Evolutionary conservation across 2,329 filamentous ascomycete species (phyloP), one percentile per base, ranked within the genome.

Genomic region (Blastomyces gilchristii): DNA sequence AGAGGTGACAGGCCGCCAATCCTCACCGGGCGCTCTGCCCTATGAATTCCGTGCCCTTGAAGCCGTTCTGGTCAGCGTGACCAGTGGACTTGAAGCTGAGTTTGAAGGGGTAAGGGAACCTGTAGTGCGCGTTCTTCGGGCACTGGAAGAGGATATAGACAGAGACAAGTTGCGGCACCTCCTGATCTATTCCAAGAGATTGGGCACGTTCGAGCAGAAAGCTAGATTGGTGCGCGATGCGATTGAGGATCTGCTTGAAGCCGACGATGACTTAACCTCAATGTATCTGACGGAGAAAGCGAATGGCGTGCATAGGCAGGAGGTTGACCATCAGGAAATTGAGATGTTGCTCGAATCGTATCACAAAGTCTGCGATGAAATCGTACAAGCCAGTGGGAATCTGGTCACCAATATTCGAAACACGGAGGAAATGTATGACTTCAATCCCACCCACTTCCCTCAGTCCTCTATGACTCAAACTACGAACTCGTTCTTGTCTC

Each of bases 261-360:
- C 92, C 6, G 94, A 99, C 72, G 94, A 99, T 73, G 94, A 99
- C 73, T 79, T 99, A 43, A 87, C 91, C 18, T 85, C 88, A 67
- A 97, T 99, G 94, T 99, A 99, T 72, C 79, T 99, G 66, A 92
- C 90, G 0, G 94, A 97, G 75, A 93, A 96, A 73, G 83, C 85
- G 2, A 84, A 86, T 61, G 90, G 92, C 65, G 81, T 88, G 22
- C 79, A 83, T 53, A 83, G 92, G 62, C 85, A 86, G 61, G 87
- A 91, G 65, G 86, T 96, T 68, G 91, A 97, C 70, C 93, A 97
- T 71, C 94, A 93, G 34, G 94, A 99, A 76, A 89, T 99, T 6
- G 94, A 99, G 78, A 91, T 99, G 86, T 81, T 99, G 58, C 80
- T 99, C 4, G 94, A 99, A 75, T 96, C 91, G 2, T 99, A 99